These are phyloP conservation scores for Pyricularia sp. DNA, from an alignment of 2,329 filamentous ascomycete genomes.

Conservation along the genomic window DNA sequence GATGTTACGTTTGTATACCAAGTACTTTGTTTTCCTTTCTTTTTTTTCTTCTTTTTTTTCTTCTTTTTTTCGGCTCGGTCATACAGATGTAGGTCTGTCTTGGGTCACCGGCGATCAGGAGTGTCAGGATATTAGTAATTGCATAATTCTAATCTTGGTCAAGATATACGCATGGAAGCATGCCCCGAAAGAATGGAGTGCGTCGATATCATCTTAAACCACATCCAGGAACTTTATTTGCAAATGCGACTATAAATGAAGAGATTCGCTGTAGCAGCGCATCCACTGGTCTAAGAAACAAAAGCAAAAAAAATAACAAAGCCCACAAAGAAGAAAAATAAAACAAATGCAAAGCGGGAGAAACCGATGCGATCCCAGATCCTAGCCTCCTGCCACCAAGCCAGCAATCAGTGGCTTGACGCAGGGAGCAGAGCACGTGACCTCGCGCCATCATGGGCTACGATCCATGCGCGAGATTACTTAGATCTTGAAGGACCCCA, in stretches of 20 bases:
- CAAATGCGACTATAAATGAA: too few species aligned
- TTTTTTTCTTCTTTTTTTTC: too few species aligned
- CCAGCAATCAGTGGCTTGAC: too few species aligned
- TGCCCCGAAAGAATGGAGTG: background rate
- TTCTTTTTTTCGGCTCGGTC: background rate
- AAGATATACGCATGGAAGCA: background rate
- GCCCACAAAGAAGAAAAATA: background rate
- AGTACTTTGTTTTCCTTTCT: background rate
- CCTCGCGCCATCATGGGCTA: background rate
- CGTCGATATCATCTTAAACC: background rate
- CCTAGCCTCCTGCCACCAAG: background rate
- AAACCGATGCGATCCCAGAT: background rate
- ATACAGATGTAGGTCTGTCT: background rate
- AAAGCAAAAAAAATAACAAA: too few species aligned
- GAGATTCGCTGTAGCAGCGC: too few species aligned
- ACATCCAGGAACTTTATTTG: too few species aligned
- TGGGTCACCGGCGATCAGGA: background rate
- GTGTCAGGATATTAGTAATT: background rate
- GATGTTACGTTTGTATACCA: conserved; percentile 3
- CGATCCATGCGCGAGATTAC: background rate
- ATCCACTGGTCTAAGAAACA: too few species aligned
- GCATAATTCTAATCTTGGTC: background rate
- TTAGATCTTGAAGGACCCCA: background rate
- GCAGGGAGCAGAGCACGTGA: background rate
- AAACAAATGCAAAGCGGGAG: background rate